These are phyloP conservation scores for Pichia sp. DNA, from an alignment of 1,139 yeast genomes.

Conservation along the genomic window DNA sequence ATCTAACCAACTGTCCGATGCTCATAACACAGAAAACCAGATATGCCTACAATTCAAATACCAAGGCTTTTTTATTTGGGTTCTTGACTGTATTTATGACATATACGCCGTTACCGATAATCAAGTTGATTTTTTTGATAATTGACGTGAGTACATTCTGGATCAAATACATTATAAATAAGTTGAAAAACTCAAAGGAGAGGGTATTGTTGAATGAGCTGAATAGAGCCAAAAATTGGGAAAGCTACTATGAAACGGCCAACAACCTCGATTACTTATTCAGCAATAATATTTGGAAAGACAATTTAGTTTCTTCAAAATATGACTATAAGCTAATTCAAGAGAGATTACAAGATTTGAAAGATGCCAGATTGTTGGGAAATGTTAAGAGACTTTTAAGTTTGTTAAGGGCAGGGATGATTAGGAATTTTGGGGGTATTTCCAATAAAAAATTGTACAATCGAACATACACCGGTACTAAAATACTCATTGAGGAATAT, in stretches of 20 bases:
- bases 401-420: constrained; percentile 69
- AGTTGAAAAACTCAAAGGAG: constrained; percentile 25
- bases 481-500: constrained; percentile 79
- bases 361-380: constrained; percentile 52
- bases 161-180: constrained; percentile 18
- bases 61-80: constrained; percentile 6
- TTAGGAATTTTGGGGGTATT: constrained; percentile 88
- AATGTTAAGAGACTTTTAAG: constrained; percentile 57
- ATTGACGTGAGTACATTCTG: constrained; percentile 14
- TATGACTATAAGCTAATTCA: constrained; percentile 81
- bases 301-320: constrained; percentile 71
- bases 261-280: constrained; percentile 55
- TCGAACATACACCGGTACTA: constrained; percentile 82
- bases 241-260: constrained; percentile 56
- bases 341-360: constrained; percentile 57
- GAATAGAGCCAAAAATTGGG: constrained; percentile 39
- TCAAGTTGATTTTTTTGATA: constrained; percentile 9
- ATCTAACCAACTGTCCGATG: no score
- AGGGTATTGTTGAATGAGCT: constrained; percentile 32
- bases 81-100: constrained; percentile 9
- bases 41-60: constrained; percentile 4
- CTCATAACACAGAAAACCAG: constrained; percentile 1
- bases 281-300: constrained; percentile 75
- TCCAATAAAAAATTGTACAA: constrained; percentile 73
- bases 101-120: constrained; percentile 12